phyloP scores from a whole-genome alignment of 208 protist species.

The Strigomonas culicis region DNA sequence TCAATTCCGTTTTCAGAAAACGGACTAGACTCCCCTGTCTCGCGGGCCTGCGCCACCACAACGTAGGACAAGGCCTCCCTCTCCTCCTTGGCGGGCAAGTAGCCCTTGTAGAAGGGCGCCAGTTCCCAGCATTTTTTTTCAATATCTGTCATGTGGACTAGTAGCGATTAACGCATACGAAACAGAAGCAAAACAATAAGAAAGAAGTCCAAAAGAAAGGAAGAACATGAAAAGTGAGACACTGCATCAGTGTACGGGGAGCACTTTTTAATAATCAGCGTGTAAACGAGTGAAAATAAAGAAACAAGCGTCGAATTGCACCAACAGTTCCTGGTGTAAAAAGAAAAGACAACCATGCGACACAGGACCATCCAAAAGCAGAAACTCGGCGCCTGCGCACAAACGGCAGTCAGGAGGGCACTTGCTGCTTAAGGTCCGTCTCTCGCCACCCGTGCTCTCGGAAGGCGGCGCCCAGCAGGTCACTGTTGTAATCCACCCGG shows the following conservation, averaged over 20 bases:
- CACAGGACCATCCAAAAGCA: neutral
- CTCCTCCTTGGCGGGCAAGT: constrained; percentile 50
- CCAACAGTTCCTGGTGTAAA: neutral
- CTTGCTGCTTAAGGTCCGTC: constrained; percentile 1
- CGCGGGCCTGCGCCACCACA: constrained; percentile 36
- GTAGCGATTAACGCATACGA: neutral
- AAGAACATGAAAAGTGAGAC: neutral
- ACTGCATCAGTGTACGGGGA: neutral
- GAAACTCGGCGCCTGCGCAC: neutral
- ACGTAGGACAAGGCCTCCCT: constrained; percentile 42
- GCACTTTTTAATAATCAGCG: neutral
- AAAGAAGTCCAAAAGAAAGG: neutral
- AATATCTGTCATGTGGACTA: constrained; percentile 32
- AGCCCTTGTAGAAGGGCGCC: constrained; percentile 71
- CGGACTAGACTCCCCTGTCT: too few species aligned
- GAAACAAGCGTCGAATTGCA: neutral
- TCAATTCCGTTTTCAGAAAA: too few species aligned
- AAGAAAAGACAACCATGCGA: neutral
- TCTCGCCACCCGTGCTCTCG: constrained; percentile 5
- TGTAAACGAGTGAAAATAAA: neutral
- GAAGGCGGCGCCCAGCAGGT: constrained; percentile 19
- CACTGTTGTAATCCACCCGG: constrained; percentile 27
- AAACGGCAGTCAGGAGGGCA: neutral
- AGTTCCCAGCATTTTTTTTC: constrained; percentile 38
- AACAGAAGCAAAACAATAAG: neutral